Percentiles rank a stretch among this genome's conserved stretches.
Evolutionary conservation across 306 rosid species (phyloP).

Genomic region (Castanea sativa): DNA sequence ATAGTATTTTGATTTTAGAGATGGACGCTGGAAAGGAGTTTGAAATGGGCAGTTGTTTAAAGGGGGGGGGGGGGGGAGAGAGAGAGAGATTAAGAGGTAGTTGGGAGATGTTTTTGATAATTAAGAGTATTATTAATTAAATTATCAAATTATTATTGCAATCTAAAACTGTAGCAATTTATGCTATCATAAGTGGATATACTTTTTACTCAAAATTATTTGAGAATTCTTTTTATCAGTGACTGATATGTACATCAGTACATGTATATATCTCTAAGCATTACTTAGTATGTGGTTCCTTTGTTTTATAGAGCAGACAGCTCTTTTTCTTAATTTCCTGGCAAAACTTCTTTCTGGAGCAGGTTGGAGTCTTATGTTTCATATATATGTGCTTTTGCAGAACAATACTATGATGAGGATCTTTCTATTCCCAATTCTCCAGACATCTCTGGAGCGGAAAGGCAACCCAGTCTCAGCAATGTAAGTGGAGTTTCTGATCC

Average conservation of each 20-base stretch:
- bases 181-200: background rate
- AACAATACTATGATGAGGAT: conserved; percentile 45
- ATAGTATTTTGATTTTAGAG: background rate
- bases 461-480: conserved; percentile 48
- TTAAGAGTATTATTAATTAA: background rate
- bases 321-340: conserved; percentile 7
- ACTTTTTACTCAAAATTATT: background rate
- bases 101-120: background rate
- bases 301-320: conserved; percentile 1
- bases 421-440: conserved; percentile 47
- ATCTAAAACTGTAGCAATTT: background rate
- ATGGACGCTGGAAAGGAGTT: background rate
- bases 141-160: background rate
- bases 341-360: background rate
- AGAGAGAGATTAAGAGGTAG: background rate
- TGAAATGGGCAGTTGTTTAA: background rate
- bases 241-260: background rate
- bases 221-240: background rate
- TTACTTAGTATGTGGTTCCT: background rate
- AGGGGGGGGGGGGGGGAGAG: background rate
- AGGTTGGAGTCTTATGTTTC: conserved; percentile 25
- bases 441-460: conserved; percentile 50
- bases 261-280: background rate
- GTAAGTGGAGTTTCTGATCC: conserved; percentile 56
- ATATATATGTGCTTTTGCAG: conserved; percentile 53